These are phyloP conservation scores for Allantophomopsis cytisporea DNA, from an alignment of 2,329 filamentous ascomycete species.

Conservation along the genomic window DNA sequence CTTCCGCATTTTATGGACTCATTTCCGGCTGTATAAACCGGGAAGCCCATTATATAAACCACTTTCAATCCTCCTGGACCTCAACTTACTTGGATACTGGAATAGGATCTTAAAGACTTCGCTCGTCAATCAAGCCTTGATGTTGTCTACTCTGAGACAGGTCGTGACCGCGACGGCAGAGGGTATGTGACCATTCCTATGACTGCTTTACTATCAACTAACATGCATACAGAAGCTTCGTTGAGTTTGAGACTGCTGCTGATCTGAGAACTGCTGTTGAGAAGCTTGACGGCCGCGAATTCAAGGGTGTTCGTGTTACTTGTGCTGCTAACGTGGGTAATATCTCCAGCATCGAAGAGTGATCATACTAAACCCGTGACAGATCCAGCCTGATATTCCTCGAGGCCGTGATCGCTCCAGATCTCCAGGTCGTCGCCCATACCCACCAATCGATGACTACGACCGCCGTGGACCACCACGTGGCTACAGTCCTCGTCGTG, in stretches of 20 bases:
- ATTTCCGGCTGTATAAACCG: slow-evolving; percentile 6
- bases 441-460: slow-evolving; percentile 64
- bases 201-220: slow-evolving; percentile 4
- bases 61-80: slow-evolving; percentile 10
- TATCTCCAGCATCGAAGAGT: not conserved
- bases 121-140: slow-evolving; percentile 92
- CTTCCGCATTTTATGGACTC: slow-evolving; percentile 14
- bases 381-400: slow-evolving; percentile 71
- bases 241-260: slow-evolving; percentile 89
- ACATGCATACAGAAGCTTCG: slow-evolving; percentile 50
- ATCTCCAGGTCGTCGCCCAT: slow-evolving; percentile 55
- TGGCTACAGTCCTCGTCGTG: slow-evolving; percentile 74
- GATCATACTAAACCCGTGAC: slow-evolving; percentile 15
- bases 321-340: slow-evolving; percentile 74
- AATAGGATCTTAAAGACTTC: slow-evolving; percentile 99
- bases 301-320: slow-evolving; percentile 77
- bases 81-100: slow-evolving; percentile 70
- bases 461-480: slow-evolving; percentile 70
- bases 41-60: not conserved
- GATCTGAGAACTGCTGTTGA: slow-evolving; percentile 87
- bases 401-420: slow-evolving; percentile 63
- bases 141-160: slow-evolving; percentile 95
- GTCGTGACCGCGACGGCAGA: slow-evolving; percentile 80
- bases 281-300: slow-evolving; percentile 85
- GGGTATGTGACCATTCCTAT: slow-evolving; percentile 48